Evolutionary conservation across 2,329 filamentous ascomycete species (phyloP).

Genomic region (Didymella pinodella): DNA sequence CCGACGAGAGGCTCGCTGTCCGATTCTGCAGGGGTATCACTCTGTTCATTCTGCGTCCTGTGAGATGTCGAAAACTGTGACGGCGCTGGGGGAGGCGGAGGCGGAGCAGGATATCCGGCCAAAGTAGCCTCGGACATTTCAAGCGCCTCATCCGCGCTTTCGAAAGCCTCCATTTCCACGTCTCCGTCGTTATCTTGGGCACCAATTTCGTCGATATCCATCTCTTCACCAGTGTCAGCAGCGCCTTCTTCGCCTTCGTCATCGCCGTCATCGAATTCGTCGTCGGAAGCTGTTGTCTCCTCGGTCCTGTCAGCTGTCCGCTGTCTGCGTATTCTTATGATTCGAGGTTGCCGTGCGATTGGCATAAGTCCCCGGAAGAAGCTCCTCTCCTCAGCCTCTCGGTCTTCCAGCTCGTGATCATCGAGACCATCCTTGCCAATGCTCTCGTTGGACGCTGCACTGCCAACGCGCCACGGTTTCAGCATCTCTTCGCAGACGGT

Average conservation of each 20-base stretch:
- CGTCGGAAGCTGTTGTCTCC: conserved; percentile 53
- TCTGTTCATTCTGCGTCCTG: conserved; percentile 57
- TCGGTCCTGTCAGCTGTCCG: conserved; percentile 54
- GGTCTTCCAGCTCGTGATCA: conserved; percentile 75
- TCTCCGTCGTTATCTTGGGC: conserved; percentile 58
- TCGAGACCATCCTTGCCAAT: conserved; percentile 82
- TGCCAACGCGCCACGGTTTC: conserved; percentile 85
- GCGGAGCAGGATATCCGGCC: conserved; percentile 75
- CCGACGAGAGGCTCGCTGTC: conserved; percentile 69
- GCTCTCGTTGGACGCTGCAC: conserved; percentile 78
- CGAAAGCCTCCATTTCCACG: conserved; percentile 58
- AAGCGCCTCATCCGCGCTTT: conserved; percentile 68
- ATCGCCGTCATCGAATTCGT: conserved; percentile 58
- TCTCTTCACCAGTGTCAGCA: conserved; percentile 53
- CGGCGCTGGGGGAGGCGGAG: conserved; percentile 56
- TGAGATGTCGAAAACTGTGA: conserved; percentile 12
- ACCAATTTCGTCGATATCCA: conserved; percentile 56
- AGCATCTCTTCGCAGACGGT: conserved; percentile 92
- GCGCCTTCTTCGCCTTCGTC: conserved; percentile 57
- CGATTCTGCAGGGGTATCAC: conserved; percentile 74
- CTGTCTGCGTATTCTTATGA: conserved; percentile 37
- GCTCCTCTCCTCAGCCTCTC: conserved; percentile 49
- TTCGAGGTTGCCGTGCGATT: conserved; percentile 39
- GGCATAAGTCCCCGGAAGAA: conserved; percentile 40
- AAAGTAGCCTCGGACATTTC: conserved; percentile 80